Conservation (phyloP, 495 filamentous ascomycete species). For the Xylaria longipes region DNA sequence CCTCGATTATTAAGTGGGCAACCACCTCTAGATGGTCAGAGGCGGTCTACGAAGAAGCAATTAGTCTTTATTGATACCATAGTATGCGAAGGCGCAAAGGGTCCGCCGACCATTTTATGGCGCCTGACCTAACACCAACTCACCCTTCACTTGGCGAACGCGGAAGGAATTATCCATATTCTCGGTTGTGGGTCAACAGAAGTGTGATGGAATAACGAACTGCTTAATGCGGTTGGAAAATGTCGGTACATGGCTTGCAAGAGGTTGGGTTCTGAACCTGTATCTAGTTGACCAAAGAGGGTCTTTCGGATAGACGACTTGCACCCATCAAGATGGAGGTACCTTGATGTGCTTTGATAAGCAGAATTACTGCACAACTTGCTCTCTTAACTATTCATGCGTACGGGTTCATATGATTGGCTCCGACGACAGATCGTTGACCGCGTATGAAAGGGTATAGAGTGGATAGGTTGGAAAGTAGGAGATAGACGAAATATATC, state of each 20-base stretch:
- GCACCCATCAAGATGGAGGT: not conserved
- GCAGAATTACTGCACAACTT: not conserved
- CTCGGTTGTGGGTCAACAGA: not conserved
- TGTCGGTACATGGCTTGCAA: not conserved
- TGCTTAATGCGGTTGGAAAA: not conserved
- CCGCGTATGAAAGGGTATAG: not conserved
- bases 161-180: not conserved
- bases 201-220: not conserved
- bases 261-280: not conserved
- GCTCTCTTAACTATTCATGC: not conserved
- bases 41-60: conserved; percentile 5
- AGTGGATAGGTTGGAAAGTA: not conserved
- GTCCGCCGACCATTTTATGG: not conserved
- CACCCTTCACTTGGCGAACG: not conserved
- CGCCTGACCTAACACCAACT: conserved; percentile 1
- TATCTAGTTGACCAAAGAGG: not conserved
- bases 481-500: not conserved
- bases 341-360: conserved; percentile 6
- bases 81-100: not conserved
- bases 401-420: not conserved
- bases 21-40: conserved; percentile 5
- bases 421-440: not conserved
- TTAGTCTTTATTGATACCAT: conserved; percentile 28
- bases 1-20: not conserved
- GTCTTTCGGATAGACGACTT: conserved; percentile 21